These are phyloP conservation scores for Metarhizium humberi DNA, from an alignment of 2,329 filamentous ascomycete species.

Conservation along the genomic window DNA sequence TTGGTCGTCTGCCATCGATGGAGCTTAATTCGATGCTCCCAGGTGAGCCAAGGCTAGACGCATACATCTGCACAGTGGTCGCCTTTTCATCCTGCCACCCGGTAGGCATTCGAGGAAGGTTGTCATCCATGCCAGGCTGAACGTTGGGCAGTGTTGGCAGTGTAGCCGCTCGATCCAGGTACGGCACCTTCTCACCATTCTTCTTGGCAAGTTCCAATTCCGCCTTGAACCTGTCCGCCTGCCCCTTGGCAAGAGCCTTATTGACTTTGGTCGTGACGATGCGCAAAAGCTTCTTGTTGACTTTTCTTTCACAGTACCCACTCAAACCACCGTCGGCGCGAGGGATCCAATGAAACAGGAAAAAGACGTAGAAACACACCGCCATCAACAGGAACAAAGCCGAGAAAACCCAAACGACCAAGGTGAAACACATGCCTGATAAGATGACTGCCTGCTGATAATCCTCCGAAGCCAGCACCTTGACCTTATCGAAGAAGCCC, in stretches of 20 bases:
- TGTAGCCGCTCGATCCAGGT: conserved; percentile 52
- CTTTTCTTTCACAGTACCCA: conserved; percentile 84
- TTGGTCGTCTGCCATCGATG: conserved; percentile 41
- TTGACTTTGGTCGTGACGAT: conserved; percentile 84
- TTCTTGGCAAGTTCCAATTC: conserved; percentile 42
- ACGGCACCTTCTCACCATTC: conserved; percentile 37
- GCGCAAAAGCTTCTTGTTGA: conserved; percentile 73
- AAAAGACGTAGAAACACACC: conserved; percentile 71
- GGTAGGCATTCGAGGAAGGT: conserved; percentile 48
- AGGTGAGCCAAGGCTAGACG: conserved; percentile 48
- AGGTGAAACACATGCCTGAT: conserved; percentile 84
- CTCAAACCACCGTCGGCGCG: conserved; percentile 68
- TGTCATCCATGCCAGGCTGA: conserved; percentile 28
- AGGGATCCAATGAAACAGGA: conserved; percentile 89
- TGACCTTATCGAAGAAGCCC: conserved; percentile 78
- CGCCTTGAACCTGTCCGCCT: conserved; percentile 45
- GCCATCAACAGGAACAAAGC: conserved; percentile 67
- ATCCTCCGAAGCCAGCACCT: conserved; percentile 61
- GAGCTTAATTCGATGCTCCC: conserved; percentile 42
- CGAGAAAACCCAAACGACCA: conserved; percentile 81
- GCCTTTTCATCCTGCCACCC: conserved; percentile 51
- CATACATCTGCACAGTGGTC: conserved; percentile 52
- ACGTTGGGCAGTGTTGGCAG: conserved; percentile 49
- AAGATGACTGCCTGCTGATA: conserved; percentile 74
- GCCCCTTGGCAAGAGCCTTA: conserved; percentile 75